These are phyloP conservation scores for Xylaria flabelliformis DNA, from an alignment of 495 filamentous ascomycete genomes.

Conservation along the genomic window DNA sequence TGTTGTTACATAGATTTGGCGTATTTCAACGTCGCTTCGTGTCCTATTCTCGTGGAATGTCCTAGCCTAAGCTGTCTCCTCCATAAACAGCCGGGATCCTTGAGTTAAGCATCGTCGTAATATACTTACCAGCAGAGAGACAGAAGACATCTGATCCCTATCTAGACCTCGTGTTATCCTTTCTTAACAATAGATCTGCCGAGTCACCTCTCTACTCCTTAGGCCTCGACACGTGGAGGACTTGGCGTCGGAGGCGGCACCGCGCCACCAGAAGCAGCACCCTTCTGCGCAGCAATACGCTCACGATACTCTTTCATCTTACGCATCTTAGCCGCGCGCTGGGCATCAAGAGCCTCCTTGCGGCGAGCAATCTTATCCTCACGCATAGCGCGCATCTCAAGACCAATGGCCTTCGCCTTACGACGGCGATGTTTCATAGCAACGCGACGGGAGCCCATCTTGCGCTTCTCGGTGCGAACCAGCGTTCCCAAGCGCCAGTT, in stretches of 20 bases:
- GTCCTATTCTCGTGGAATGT: too few relatives aligned
- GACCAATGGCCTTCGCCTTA: conserved; percentile 36
- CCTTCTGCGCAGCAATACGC: conserved; percentile 29
- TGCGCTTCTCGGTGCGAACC: conserved; percentile 42
- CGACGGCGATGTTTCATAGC: conserved; percentile 35
- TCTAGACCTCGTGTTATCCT: too few relatives aligned
- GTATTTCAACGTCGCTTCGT: neutral
- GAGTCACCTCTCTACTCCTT: too few relatives aligned
- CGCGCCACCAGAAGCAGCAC: neutral
- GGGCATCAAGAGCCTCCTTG: conserved; percentile 40
- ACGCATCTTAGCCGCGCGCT: conserved; percentile 30
- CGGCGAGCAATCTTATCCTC: conserved; percentile 41
- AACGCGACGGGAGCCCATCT: conserved; percentile 35
- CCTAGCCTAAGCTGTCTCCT: neutral
- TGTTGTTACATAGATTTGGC: conserved; percentile 13
- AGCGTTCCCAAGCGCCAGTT: conserved; percentile 83
- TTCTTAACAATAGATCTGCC: too few relatives aligned
- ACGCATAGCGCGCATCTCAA: conserved; percentile 39
- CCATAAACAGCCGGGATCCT: neutral
- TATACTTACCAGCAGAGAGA: neutral
- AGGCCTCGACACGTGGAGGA: neutral
- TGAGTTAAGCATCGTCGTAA: neutral
- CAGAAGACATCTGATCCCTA: neutral
- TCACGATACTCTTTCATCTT: conserved; percentile 36
- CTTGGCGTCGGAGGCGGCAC: neutral